phyloP scores from a whole-genome alignment of 169 alveolate species.

The Besnoitia besnoiti region DNA sequence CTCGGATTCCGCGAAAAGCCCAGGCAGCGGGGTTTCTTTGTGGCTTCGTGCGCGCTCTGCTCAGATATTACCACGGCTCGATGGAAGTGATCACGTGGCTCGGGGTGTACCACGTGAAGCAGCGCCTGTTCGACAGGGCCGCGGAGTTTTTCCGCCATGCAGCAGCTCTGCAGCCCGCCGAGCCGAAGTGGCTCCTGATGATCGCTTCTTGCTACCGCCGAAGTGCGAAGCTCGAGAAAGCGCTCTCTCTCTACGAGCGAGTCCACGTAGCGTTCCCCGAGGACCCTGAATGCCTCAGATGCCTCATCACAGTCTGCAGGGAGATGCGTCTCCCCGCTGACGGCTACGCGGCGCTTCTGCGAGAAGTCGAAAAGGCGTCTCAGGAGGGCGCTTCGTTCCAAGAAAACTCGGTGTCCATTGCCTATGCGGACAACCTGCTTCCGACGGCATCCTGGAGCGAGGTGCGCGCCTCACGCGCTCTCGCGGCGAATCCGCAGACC shows the following conservation, averaged over 20 bases:
- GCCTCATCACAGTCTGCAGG: constrained; percentile 20
- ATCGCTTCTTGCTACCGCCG: constrained; percentile 91
- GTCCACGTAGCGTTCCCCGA: constrained; percentile 52
- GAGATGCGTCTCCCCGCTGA: not conserved
- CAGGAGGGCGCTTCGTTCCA: not conserved
- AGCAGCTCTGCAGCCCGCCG: constrained; percentile 85
- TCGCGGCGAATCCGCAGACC: not conserved
- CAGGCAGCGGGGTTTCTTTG: too few relatives aligned
- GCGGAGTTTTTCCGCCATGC: constrained; percentile 85
- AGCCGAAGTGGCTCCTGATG: constrained; percentile 88
- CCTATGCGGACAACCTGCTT: not conserved
- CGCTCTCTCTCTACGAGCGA: constrained; percentile 42
- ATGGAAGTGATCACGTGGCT: constrained; percentile 89
- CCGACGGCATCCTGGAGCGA: not conserved
- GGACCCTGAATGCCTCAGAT: constrained; percentile 30
- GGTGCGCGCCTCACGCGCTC: not conserved
- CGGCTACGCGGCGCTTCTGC: not conserved
- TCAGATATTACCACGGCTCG: constrained; percentile 82
- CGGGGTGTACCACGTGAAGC: constrained; percentile 88
- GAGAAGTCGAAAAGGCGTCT: not conserved
- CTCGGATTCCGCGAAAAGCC: too few relatives aligned
- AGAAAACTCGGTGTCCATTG: not conserved
- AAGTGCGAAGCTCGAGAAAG: constrained; percentile 83
- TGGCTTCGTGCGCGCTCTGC: not conserved
- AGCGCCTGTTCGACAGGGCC: constrained; percentile 85